These are phyloP conservation scores for Euphorbia lathyris DNA, from an alignment of 345 rosid genomes.

Conservation along the genomic window DNA sequence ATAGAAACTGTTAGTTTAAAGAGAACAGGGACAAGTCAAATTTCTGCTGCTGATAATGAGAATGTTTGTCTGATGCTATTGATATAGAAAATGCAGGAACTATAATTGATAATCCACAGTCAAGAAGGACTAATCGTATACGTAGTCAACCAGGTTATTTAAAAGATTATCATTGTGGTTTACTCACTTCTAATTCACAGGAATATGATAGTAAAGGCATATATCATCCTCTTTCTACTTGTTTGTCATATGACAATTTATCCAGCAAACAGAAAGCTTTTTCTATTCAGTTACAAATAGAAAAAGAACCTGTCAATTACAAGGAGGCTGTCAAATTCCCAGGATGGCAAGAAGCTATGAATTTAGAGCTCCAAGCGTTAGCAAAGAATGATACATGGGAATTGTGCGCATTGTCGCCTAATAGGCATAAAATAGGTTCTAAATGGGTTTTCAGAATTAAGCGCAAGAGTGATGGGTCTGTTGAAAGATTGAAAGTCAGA, in stretches of 20 bases:
- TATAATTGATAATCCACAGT: no score
- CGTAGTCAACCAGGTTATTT: neutral
- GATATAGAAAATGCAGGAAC: no score
- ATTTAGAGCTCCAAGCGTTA: neutral
- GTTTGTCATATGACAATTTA: neutral
- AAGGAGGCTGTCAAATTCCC: neutral
- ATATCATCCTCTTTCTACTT: no score
- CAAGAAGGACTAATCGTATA: no score
- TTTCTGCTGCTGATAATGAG: no score
- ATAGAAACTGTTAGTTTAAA: no score
- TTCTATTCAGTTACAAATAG: neutral
- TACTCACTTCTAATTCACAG: no score
- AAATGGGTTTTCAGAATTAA: neutral
- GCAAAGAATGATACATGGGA: neutral
- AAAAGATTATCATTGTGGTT: neutral
- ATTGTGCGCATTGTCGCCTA: neutral
- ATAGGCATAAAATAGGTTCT: neutral
- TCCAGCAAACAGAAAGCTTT: neutral
- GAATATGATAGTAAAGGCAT: no score
- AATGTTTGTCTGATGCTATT: no score
- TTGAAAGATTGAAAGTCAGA: neutral
- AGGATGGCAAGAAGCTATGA: neutral
- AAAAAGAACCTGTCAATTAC: neutral
- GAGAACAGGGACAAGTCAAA: no score
- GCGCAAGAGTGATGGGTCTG: neutral